Conservation (phyloP, 805 yeast species). For the Metschnikowia drakensbergensis region DNA sequence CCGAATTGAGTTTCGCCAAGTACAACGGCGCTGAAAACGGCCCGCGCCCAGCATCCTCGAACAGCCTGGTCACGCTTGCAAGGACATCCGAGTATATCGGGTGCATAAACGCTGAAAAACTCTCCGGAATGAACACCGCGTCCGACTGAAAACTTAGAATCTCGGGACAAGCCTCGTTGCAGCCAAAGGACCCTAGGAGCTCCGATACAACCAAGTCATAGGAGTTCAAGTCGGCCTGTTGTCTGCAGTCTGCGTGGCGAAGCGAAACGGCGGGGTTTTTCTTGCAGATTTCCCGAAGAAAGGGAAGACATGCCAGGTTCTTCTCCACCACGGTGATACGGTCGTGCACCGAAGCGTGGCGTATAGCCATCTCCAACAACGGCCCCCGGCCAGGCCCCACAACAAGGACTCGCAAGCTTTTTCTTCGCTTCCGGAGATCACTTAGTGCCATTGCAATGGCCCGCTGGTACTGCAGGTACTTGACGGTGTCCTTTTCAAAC, state of each 20-base stretch:
- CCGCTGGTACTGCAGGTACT: constrained; percentile 62
- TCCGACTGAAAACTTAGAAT: constrained; percentile 47
- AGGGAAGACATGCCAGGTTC: constrained; percentile 56
- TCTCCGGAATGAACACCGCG: constrained; percentile 38
- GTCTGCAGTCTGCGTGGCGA: constrained; percentile 56
- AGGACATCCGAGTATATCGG: constrained; percentile 62
- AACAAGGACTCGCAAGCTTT: constrained; percentile 41
- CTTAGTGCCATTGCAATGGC: constrained; percentile 60
- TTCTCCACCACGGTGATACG: constrained; percentile 61
- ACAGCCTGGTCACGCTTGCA: constrained; percentile 19
- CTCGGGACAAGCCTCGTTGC: constrained; percentile 88
- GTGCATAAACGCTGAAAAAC: constrained; percentile 55
- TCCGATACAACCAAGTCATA: constrained; percentile 72
- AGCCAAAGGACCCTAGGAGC: constrained; percentile 86
- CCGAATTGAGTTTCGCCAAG: constrained; percentile 20
- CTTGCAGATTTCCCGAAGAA: constrained; percentile 46
- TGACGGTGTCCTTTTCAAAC: constrained; percentile 67
- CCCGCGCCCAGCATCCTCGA: not conserved
- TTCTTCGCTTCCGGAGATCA: constrained; percentile 13
- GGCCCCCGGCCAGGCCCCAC: constrained; percentile 93
- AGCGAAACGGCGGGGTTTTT: constrained; percentile 41
- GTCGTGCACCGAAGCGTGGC: constrained; percentile 12
- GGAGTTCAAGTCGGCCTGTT: constrained; percentile 15
- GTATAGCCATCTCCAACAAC: constrained; percentile 46
- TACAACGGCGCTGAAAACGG: constrained; percentile 6